Base-by-base conservation (phyloP, 1,139 yeast genomes). In the Schwanniomyces etchellsii region DNA sequence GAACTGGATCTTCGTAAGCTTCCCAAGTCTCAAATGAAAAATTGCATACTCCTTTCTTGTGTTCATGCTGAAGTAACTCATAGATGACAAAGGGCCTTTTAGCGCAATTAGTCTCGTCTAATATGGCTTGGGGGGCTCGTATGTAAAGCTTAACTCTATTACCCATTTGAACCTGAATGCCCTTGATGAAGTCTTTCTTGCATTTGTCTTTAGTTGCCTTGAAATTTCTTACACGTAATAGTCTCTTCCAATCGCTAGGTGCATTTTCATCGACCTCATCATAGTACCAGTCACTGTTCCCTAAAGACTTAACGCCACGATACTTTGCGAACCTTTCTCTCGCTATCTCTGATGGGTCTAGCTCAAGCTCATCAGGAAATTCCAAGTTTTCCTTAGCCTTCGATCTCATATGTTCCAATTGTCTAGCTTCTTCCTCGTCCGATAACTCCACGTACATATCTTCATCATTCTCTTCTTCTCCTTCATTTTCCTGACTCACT, bases 341-440 rank as follows among this genome's bases (percentile, higher is more conserved):
- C 10, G 85, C 98, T 7, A 82, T 71, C 43, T 74, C 88, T 4
- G 59, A 50, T 18, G 97, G 96, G 32, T 70, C 74, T 29, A 91
- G 61, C 54, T 93, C 97, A 34, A 89, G 60, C 58, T 93, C 98
- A 58, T 93, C 99, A 0, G 98, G 97, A 64, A 88, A 91, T 45
- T 91, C 96, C 27, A 78, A 70, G 51, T 91, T 96, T 30, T 88
- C 96, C 38, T 73, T 73, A 40, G 81, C 95, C 35, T 75, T 58
- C 26, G 70, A 67, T 48, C 95, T 75, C 58, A 68, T 86, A 45
- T 71, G 77, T 34, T 70, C 63, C 40, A 88, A 64, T 55, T 88
- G 96, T 44, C 77, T 70, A 40, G 75, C 77, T 55, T 88, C 96
- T 47, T 88, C 96, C 43, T 84, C 95, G 13, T 81, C 78, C 2